These are phyloP conservation scores for Sporisorium scitamineum DNA, from an alignment of 1,284 basidiomycete species.

Conservation along the genomic window DNA sequence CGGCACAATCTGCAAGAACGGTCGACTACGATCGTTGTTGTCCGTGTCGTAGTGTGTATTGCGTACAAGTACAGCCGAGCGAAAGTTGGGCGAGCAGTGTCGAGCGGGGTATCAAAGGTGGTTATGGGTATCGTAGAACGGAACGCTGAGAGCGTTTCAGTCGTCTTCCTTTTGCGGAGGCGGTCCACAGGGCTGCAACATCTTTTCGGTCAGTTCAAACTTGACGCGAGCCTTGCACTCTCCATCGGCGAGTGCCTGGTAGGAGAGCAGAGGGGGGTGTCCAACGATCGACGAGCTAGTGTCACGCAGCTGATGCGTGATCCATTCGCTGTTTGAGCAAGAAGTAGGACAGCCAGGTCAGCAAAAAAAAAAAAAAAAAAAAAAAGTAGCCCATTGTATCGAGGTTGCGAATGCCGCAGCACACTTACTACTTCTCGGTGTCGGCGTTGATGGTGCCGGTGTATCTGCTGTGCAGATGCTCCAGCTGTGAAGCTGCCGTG, in stretches of 20 bases:
- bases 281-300: constrained; percentile 91
- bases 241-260: constrained; percentile 91
- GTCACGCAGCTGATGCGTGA: constrained; percentile 96
- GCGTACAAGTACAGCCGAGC: constrained; percentile 19
- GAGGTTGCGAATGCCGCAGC: background rate
- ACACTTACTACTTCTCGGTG: constrained; percentile 64
- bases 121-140: constrained; percentile 20
- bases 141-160: background rate
- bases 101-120: constrained; percentile 15
- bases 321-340: constrained; percentile 82
- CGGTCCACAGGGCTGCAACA: constrained; percentile 98
- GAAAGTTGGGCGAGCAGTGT: background rate
- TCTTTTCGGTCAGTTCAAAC: constrained; percentile 82
- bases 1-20: background rate
- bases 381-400: too few species aligned
- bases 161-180: constrained; percentile 93
- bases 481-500: constrained; percentile 59
- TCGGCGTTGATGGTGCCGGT: constrained; percentile 78
- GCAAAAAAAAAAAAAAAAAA: constrained; percentile 8
- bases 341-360: constrained; percentile 7
- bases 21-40: background rate
- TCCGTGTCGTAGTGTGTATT: background rate
- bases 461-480: constrained; percentile 85
- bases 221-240: constrained; percentile 88
- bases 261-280: constrained; percentile 86